Base-by-base conservation (phyloP, 2,329 filamentous ascomycete species). In the Curvularia sp. region DNA sequence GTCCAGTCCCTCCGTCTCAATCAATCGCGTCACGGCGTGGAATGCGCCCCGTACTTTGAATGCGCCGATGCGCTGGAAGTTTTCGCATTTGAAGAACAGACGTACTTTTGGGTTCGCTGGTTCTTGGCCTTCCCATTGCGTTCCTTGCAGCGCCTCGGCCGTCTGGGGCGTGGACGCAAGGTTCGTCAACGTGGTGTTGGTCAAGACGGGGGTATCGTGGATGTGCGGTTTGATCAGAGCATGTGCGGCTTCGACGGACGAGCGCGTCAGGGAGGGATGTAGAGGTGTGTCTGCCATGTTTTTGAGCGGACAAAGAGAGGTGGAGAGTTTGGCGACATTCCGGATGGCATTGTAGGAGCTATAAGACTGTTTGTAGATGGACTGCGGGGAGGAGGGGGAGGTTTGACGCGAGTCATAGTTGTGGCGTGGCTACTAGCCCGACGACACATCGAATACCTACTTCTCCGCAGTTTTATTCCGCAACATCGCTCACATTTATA, bases 51-150 rank as follows among this genome's bases (percentile, higher is more conserved):
- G 83, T 15, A 88, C 90, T 80, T 98, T 98, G 82, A 98, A 98
- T 1, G 94, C 94, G 50, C 94, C 95, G 53, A 96, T 87, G 54
- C 88, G 87, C 81, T 98, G 95, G 57, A 92, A 81, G 77, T 97
- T 97, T 82, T 98, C 94, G 77, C 92, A 96, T 81, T 98, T 98
- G 85, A 98, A 96, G 81, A 91, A 95, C 51, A 98, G 82, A 12
- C 87, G 83, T 38, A 97, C 80, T 49, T 80, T 85, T 0, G 92
- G 92, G 3, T 75, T 80, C 1, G 89, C 86, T 0, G 88, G 83
- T n/a, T 74, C 71, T 38, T 82, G 79, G 5, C 83, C 84, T 66
- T 84, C 81, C 80, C 83, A 88, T 63, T 80, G 77, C 3, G 88
- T 89, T 13, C 82, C 84, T 43, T 76, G 69, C 0, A 90, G 80